These are phyloP conservation scores for Solanum medicagineum DNA, from an alignment of 257 asterid genomes.

Conservation along the genomic window DNA sequence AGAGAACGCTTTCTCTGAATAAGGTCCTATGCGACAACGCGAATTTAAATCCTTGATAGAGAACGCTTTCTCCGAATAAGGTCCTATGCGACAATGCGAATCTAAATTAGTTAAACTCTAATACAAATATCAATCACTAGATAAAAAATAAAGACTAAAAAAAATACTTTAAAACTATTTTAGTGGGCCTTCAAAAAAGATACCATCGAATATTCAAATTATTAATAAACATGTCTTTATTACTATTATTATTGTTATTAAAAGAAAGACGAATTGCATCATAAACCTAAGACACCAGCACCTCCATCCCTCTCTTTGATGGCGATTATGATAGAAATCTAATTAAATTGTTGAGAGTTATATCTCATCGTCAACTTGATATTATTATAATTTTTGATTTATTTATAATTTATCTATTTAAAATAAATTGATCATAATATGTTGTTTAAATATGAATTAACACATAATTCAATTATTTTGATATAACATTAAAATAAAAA, in stretches of 20 bases:
- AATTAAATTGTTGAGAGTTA: neutral
- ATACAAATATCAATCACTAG: no score
- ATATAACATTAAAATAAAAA: neutral
- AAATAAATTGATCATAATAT: neutral
- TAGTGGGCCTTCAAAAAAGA: neutral
- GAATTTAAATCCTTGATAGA: no score
- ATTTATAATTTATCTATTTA: neutral
- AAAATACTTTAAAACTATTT: neutral
- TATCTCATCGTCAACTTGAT: neutral
- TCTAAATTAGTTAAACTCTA: no score
- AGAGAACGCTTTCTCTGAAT: no score
- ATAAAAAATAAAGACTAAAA: no score
- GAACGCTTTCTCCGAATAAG: no score
- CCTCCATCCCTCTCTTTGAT: neutral
- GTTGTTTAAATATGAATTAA: neutral
- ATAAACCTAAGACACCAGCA: neutral
- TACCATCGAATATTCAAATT: neutral
- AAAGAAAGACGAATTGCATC: neutral
- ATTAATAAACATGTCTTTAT: neutral
- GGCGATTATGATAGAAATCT: neutral
- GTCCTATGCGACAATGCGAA: accelerated
- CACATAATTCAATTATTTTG: neutral
- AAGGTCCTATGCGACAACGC: no score
- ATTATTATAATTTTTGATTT: neutral
- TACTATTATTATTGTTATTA: neutral